Evolutionary conservation across 2,329 filamentous ascomycete genomes (phyloP), one percentile per base, ranked within the genome.

Genomic region (Epichloe sylvatica): DNA sequence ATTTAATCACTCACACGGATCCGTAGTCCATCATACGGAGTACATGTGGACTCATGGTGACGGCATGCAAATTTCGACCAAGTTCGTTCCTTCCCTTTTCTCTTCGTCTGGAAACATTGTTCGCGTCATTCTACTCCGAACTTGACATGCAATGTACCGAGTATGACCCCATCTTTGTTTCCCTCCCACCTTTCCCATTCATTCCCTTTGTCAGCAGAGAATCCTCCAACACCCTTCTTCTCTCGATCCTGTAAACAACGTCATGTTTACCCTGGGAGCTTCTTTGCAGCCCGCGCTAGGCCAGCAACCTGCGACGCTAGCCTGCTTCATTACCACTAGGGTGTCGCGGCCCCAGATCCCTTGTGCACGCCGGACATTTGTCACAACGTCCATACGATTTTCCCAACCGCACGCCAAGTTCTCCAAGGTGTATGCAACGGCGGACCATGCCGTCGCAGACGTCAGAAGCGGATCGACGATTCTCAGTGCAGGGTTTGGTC

Each of bases 401-500:
- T 55, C 53, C 4, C 54, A 53, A 36, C 30, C 45, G 25, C 42
- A 60, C 12, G 60, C 65, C 4, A 62, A 62, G 6, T 64, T 54
- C 1, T 75, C 73, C 1, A 78, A 78, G 57, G 56, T 77, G 1
- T 76, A 67, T 55, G 61, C 62, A 3, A 76, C 71, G 4, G 83
- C 83, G 17, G 81, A 83, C 54, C 78, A 78, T 40, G 85, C 85
- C 5, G 76, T 89, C 39, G 76, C 78, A 3, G 84, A 87, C 60
- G 69, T 90, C 50, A 71, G 81, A 61, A 82, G 83, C 57, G 78
- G 84, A 49, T 81, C 79, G 11, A 84, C 78, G 0, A 71, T 91
- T 36, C 70, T 91, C 49, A 87, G 84, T 60, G 82, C 85, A 15
- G 86, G 86, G 1, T 91, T 91, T 63, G 86, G 86, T n/a, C 75